Conservation (phyloP, 139 green algal species). For the Ulvella scutata region DNA sequence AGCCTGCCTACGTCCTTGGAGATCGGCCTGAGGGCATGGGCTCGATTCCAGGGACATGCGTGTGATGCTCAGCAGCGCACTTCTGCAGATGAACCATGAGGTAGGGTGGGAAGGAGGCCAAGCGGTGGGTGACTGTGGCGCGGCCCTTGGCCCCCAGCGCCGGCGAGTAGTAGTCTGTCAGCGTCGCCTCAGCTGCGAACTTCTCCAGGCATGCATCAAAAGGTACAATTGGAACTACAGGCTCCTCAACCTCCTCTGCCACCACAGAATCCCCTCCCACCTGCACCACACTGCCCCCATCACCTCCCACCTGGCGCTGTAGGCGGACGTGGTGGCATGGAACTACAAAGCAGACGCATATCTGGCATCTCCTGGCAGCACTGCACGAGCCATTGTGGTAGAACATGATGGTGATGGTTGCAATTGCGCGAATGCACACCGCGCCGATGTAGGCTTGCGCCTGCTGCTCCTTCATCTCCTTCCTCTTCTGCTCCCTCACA, state of each 20-base stretch:
- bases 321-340: not conserved
- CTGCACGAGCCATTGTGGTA: no score
- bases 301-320: not conserved
- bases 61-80: constrained; percentile 12
- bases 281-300: constrained; percentile 4
- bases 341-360: not conserved
- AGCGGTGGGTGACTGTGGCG: constrained; percentile 34
- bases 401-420: no score
- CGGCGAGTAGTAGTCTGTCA: constrained; percentile 72
- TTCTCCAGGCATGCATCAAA: constrained; percentile 67
- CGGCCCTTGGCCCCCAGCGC: constrained; percentile 33
- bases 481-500: constrained; percentile 54
- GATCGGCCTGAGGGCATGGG: no score
- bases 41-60: no score
- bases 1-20: no score
- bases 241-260: constrained; percentile 9
- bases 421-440: not conserved
- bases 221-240: constrained; percentile 55
- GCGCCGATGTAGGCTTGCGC: constrained; percentile 36
- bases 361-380: no score
- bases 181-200: constrained; percentile 31
- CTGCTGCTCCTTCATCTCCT: constrained; percentile 41
- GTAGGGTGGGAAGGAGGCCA: constrained; percentile 78
- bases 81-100: constrained; percentile 72
- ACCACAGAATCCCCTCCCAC: not conserved